Evolutionary conservation across 192 early-diverging fungal species (phyloP).

Genomic region (Mortierella claussenii): DNA sequence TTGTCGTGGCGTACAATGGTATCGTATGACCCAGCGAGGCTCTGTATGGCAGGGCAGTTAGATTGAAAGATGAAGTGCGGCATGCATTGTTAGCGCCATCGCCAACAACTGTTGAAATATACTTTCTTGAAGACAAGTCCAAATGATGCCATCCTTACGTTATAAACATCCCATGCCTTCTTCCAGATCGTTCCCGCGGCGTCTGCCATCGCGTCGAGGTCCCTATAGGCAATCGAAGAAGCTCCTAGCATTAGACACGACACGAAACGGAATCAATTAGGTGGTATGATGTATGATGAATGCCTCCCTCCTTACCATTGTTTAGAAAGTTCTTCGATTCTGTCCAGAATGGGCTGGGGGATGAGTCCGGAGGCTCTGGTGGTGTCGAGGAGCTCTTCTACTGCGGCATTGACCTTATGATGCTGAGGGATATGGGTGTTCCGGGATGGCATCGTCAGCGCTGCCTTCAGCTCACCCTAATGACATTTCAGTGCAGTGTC

Average conservation of each 20-base stretch:
- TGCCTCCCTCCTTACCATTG: slow-evolving; percentile 18
- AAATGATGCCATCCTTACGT: slow-evolving; percentile 6
- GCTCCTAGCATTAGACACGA: too few relatives aligned
- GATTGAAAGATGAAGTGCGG: too few relatives aligned
- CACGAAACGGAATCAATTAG: too few relatives aligned
- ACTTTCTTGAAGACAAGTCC: not conserved
- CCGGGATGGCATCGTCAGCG: slow-evolving; percentile 33
- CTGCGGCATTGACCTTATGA: slow-evolving; percentile 6
- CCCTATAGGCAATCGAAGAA: too few relatives aligned
- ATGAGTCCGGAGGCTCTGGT: slow-evolving; percentile 20
- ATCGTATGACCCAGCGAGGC: slow-evolving; percentile 25
- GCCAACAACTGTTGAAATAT: too few relatives aligned
- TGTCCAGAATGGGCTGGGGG: slow-evolving; percentile 32
- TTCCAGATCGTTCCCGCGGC: slow-evolving; percentile 13
- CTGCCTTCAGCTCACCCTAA: slow-evolving; percentile 26
- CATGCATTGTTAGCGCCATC: too few relatives aligned
- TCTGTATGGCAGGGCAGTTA: too few relatives aligned
- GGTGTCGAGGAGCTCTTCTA: slow-evolving; percentile 22
- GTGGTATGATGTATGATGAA: not conserved
- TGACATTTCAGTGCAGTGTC: not conserved
- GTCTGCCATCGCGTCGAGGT: slow-evolving; percentile 19
- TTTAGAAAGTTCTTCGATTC: slow-evolving; percentile 33
- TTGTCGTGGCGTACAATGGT: slow-evolving; percentile 36
- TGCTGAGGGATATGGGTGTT: slow-evolving; percentile 21
- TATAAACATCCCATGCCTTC: slow-evolving; percentile 34